Evolutionary conservation across 129 eudicot species (phyloP), one percentile per base, ranked within the genome.

Genomic region (Flaveria ramosissima): DNA sequence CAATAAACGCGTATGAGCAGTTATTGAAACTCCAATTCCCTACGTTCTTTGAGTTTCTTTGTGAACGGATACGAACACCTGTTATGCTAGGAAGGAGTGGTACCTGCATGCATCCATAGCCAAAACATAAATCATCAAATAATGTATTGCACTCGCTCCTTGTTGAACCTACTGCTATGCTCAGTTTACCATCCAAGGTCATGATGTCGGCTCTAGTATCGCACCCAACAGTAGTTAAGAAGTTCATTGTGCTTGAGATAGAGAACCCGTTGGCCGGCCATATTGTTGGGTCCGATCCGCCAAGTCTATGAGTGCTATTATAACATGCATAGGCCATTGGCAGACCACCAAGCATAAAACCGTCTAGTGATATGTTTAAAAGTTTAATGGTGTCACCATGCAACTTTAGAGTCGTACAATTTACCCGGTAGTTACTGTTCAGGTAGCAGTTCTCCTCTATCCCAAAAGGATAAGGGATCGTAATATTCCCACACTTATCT

Each of bases 161-260:
- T 9, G 76, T 53, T 27, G 50, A 7, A 32, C 75, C 76, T 16
- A 77, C 81, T 2, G 51, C 65, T 41, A 36, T 23, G 64, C 61
- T 76, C n/a, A 15, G 62, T 16, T 26, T 36, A 8, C 45, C 43
- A 0, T 42, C 0, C 52, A 12, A 1, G 1, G 12, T 3, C 63
- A 71, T 71, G n/a, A 82, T 53, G 74, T 56, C 51, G 32, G 75
- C 82, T 77, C 82, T 59, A 53, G 79, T 52, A 16, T 71, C 85
- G 39, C 85, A 82, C 70, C 85, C 85, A 43, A 82, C 65, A 9
- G 78, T 30, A 19, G 71, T 77, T 5, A 82, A 53, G 15, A 70
- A 32, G 64, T 82, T 82, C 11, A 2, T 24, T 10, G 55, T 12
- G 46, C 55, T 72, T 10, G 85, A 82, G 26, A 82, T 1, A 3